These are phyloP conservation scores for Dictyostelium intermedium DNA, from an alignment of 78 protist species.

Conservation along the genomic window DNA sequence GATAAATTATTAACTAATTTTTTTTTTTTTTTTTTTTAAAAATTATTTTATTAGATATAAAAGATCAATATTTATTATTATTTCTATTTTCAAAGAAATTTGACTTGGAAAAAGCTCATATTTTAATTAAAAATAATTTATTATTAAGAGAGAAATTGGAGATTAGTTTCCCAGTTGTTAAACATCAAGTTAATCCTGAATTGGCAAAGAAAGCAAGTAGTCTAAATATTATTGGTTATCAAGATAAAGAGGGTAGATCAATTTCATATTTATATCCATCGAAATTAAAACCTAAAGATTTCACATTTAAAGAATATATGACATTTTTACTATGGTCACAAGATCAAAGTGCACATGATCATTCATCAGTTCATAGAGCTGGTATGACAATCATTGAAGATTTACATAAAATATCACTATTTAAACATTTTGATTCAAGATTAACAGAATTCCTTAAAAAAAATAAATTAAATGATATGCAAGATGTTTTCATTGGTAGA, in stretches of 20 bases:
- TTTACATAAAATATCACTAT: not conserved
- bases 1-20: too few species aligned
- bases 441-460: not conserved
- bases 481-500: constrained; percentile 56
- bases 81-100: constrained; percentile 64
- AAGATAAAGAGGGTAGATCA: not conserved
- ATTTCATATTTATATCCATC: constrained; percentile 39
- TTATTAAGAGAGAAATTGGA: constrained; percentile 11
- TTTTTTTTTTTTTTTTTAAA: not conserved
- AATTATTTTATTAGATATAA: not conserved
- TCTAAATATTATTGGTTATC: not conserved
- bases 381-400: constrained; percentile 53
- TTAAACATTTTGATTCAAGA: constrained; percentile 58
- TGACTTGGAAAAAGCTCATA: not conserved
- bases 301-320: constrained; percentile 7
- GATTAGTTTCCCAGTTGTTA: constrained; percentile 37
- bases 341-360: constrained; percentile 18
- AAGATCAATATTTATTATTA: constrained; percentile 41
- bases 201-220: constrained; percentile 37
- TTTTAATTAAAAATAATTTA: constrained; percentile 20
- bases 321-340: constrained; percentile 18
- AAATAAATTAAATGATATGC: not conserved
- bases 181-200: constrained; percentile 21
- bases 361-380: not conserved
- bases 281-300: constrained; percentile 24